phyloP scores from a whole-genome alignment of 306 rosid species.

The Macrotyloma uniflorum region DNA sequence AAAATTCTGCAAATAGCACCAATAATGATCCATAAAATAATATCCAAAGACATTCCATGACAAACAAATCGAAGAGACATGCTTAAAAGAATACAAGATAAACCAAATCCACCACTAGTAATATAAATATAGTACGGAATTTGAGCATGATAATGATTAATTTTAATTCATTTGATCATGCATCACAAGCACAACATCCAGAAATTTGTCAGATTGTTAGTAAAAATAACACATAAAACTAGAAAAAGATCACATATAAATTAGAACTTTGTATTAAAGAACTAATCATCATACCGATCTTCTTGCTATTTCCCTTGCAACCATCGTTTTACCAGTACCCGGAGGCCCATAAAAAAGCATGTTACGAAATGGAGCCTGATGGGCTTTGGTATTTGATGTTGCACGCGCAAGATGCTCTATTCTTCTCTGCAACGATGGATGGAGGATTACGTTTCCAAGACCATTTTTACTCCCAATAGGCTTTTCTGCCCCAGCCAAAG shows the following conservation, averaged over 20 bases:
- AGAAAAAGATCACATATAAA: constrained; percentile 23
- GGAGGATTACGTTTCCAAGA: constrained; percentile 79
- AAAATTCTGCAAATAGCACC: constrained; percentile 17
- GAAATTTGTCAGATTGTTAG: background rate
- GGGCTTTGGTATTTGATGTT: constrained; percentile 89
- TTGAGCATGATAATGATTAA: background rate
- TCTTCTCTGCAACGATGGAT: constrained; percentile 86
- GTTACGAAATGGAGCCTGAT: constrained; percentile 96
- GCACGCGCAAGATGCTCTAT: constrained; percentile 93
- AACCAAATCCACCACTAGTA: constrained; percentile 10
- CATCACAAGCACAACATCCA: background rate
- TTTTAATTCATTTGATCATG: constrained; percentile 12
- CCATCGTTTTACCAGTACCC: constrained; percentile 99
- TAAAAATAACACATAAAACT: constrained; percentile 27
- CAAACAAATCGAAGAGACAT: background rate
- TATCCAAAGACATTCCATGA: background rate
- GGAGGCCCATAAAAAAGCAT: constrained; percentile 99
- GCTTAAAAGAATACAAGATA: background rate
- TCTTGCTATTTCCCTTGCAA: constrained; percentile 94
- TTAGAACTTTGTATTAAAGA: constrained; percentile 9
- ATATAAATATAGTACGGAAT: background rate
- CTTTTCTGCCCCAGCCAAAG: constrained; percentile 53
- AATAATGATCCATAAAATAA: constrained; percentile 25
- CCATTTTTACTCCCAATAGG: constrained; percentile 56
- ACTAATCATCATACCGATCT: constrained; percentile 67